A percentile compares a stretch with the other conserved stretches of the same genome.
Conservation (phyloP, 495 filamentous ascomycete genomes). For the Penicillium odoratum region DNA sequence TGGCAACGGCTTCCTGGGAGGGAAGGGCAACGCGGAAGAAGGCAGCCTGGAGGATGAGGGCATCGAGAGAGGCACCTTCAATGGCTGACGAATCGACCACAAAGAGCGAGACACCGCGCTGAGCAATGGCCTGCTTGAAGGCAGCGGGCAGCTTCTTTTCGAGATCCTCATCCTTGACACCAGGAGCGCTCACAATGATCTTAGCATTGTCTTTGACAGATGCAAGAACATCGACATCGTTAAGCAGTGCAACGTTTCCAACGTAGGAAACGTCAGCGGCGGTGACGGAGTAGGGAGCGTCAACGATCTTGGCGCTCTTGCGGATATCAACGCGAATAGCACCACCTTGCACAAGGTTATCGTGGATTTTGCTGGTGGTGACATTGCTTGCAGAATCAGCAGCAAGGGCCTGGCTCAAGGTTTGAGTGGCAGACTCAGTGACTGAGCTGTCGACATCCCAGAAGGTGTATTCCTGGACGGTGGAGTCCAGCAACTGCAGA, state of each 20-base stretch:
- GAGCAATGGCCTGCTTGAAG: conserved; percentile 65
- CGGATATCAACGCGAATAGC: conserved; percentile 82
- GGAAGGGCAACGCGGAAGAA: conserved; percentile 75
- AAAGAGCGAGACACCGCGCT: conserved; percentile 67
- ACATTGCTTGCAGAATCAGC: conserved; percentile 75
- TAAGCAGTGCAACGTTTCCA: conserved; percentile 74
- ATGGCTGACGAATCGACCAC: conserved; percentile 66
- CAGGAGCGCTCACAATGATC: conserved; percentile 72
- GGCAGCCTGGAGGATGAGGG: conserved; percentile 67
- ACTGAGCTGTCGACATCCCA: conserved; percentile 85
- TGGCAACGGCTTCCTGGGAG: conserved; percentile 48
- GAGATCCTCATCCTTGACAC: conserved; percentile 79
- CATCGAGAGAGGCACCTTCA: conserved; percentile 61
- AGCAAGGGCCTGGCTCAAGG: conserved; percentile 71
- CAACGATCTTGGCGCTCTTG: conserved; percentile 74
- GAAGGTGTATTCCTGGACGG: conserved; percentile 82
- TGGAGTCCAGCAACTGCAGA: conserved; percentile 48
- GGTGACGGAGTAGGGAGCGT: conserved; percentile 78
- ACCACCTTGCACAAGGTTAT: conserved; percentile 88
- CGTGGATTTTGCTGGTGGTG: conserved; percentile 68
- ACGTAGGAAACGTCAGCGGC: conserved; percentile 78
- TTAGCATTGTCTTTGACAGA: conserved; percentile 70
- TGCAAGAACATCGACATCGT: conserved; percentile 68
- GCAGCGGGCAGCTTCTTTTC: conserved; percentile 79
- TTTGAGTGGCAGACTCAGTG: conserved; percentile 61